These are phyloP conservation scores for Pseudomonodictys pantanalensis DNA, from an alignment of 495 filamentous ascomycete species.

Conservation along the genomic window DNA sequence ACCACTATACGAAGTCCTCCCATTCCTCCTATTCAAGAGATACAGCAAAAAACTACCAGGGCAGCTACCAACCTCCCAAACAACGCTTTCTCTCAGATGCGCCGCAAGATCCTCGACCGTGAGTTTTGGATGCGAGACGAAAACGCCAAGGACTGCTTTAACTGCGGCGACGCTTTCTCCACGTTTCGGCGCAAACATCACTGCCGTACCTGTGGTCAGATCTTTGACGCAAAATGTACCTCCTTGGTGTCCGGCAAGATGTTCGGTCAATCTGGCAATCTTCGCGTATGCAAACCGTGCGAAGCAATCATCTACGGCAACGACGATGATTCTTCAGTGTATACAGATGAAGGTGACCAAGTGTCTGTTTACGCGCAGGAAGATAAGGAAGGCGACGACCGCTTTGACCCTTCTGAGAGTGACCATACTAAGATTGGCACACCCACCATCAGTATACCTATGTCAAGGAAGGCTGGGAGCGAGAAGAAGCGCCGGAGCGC, in stretches of 20 bases:
- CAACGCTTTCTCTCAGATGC: conserved; percentile 63
- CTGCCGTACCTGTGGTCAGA: conserved; percentile 89
- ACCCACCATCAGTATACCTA: conserved; percentile 44
- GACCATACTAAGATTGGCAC: conserved; percentile 41
- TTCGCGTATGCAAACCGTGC: conserved; percentile 94
- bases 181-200: conserved; percentile 97
- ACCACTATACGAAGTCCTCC: conserved; percentile 26
- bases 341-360: conserved; percentile 60
- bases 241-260: conserved; percentile 76
- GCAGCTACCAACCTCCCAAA: conserved; percentile 46
- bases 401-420: conserved; percentile 27
- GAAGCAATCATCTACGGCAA: conserved; percentile 86
- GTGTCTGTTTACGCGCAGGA: conserved; percentile 30
- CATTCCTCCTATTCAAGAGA: conserved; percentile 25
- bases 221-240: conserved; percentile 97
- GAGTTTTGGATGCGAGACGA: conserved; percentile 99
- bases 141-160: conserved; percentile 95
- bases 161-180: conserved; percentile 83
- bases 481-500: conserved; percentile 79
- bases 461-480: conserved; percentile 73
- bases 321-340: conserved; percentile 86
- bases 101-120: conserved; percentile 81
- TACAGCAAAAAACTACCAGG: conserved; percentile 2
- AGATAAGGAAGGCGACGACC: not conserved
- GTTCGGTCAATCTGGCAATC: conserved; percentile 81